phyloP scores from a whole-genome alignment of 495 filamentous ascomycete genomes.

The Trichoderma orchidacearum region DNA sequence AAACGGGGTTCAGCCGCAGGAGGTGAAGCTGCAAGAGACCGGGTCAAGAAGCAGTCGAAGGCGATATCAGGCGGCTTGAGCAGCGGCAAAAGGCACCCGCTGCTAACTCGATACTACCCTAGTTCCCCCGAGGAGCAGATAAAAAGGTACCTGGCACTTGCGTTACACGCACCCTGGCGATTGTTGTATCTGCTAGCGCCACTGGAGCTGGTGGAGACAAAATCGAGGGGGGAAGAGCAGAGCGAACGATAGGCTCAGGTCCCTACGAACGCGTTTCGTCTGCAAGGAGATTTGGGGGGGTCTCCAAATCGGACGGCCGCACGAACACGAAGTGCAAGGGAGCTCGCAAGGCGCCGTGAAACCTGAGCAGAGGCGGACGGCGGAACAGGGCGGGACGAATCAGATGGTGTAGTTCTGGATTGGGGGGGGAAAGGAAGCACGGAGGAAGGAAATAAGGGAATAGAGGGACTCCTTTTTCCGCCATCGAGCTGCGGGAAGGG shows the following conservation, averaged over 20 bases:
- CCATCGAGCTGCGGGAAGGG: too few relatives aligned
- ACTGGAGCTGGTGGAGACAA: not conserved
- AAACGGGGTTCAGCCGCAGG: constrained; percentile 25
- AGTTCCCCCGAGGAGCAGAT: not conserved
- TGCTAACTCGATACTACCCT: not conserved
- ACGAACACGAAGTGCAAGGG: not conserved
- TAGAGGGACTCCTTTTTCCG: too few relatives aligned
- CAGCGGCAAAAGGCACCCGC: not conserved
- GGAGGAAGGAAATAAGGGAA: not conserved
- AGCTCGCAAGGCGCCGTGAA: not conserved
- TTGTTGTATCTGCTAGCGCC: not conserved
- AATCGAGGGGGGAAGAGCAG: not conserved
- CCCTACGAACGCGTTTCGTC: not conserved
- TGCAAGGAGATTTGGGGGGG: not conserved
- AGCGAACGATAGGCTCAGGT: not conserved
- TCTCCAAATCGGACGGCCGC: not conserved
- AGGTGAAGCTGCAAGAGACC: constrained; percentile 8
- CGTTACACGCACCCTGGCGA: not conserved
- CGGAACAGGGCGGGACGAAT: not conserved
- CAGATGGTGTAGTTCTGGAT: not conserved
- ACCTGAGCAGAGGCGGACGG: not conserved
- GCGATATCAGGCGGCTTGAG: not conserved
- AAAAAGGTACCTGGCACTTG: not conserved
- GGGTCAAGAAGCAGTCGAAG: not conserved
- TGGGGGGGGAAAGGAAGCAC: not conserved